Conservation (phyloP, 306 rosid genomes). For the Biancaea sappan region DNA sequence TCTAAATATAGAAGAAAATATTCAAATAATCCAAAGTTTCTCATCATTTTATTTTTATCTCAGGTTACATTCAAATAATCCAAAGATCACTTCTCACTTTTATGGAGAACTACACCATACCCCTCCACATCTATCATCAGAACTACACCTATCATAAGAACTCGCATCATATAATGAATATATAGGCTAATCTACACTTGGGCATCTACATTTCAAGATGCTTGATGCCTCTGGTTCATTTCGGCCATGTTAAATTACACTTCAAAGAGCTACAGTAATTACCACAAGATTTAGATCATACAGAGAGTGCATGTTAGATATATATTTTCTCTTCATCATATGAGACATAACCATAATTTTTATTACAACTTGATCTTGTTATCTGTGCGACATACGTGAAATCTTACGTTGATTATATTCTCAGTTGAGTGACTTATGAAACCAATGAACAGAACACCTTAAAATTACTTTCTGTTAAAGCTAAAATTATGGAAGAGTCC, state of each 20-base stretch:
- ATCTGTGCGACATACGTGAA: background rate
- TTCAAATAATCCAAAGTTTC: too few species aligned
- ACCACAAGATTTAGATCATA: background rate
- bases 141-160: too few species aligned
- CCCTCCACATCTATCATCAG: too few species aligned
- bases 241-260: background rate
- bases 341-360: background rate
- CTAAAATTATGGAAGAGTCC: background rate
- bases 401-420: constrained; percentile 8
- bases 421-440: constrained; percentile 21
- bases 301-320: background rate
- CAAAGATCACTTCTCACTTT: too few species aligned
- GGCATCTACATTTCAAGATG: background rate
- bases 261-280: background rate
- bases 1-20: too few species aligned
- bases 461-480: background rate
- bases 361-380: constrained; percentile 1
- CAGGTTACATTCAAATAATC: too few species aligned
- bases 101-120: too few species aligned
- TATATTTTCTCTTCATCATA: background rate
- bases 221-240: constrained; percentile 3
- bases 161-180: too few species aligned
- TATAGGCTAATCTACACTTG: background rate
- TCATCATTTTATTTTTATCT: too few species aligned
- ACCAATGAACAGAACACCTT: background rate